Percentiles rank a stretch among this genome's conserved stretches.
Conservation (phyloP, 2,329 filamentous ascomycete species). For the Ceratocystis lukuohia region DNA sequence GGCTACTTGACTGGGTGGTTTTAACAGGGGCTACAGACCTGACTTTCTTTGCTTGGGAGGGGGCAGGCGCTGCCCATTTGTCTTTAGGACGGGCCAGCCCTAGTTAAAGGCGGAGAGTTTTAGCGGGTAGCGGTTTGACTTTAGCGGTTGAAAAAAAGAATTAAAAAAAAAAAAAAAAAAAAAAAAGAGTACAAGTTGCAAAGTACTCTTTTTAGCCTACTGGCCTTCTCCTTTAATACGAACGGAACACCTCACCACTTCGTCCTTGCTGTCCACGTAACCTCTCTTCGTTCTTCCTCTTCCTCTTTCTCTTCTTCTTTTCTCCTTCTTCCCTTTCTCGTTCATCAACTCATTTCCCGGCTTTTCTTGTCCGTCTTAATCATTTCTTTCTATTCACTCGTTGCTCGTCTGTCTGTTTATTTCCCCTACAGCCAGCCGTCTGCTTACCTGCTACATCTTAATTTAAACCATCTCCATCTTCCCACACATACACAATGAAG, state of each 20-base stretch:
- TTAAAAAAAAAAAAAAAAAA: conserved; percentile 1
- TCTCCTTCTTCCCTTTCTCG: conserved; percentile 9
- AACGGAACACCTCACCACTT: conserved; percentile 18
- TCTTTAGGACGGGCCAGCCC: too few relatives aligned
- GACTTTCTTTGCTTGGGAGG: too few relatives aligned
- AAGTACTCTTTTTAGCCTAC: neutral
- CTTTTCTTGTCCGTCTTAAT: conserved; percentile 7
- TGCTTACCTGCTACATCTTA: conserved; percentile 14
- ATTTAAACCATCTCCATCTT: conserved; percentile 13
- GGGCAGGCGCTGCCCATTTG: too few relatives aligned
- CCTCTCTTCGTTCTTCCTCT: conserved; percentile 15
- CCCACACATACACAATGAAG: conserved; percentile 27
- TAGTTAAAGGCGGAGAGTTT: neutral
- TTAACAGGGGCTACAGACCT: neutral
- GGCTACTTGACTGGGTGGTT: neutral
- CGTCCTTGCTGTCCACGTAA: conserved; percentile 14
- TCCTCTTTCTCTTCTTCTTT: conserved; percentile 15
- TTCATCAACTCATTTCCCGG: conserved; percentile 9
- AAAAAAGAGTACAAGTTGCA: neutral
- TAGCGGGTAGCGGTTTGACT: neutral
- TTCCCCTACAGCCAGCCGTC: conserved; percentile 11
- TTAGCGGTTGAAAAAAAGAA: neutral
- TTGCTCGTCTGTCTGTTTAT: conserved; percentile 11
- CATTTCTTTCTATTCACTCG: conserved; percentile 13
- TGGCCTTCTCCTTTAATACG: conserved; percentile 18